Evolutionary conservation across 495 filamentous ascomycete genomes (phyloP).

Genomic region (Aspergillus conjunctus): DNA sequence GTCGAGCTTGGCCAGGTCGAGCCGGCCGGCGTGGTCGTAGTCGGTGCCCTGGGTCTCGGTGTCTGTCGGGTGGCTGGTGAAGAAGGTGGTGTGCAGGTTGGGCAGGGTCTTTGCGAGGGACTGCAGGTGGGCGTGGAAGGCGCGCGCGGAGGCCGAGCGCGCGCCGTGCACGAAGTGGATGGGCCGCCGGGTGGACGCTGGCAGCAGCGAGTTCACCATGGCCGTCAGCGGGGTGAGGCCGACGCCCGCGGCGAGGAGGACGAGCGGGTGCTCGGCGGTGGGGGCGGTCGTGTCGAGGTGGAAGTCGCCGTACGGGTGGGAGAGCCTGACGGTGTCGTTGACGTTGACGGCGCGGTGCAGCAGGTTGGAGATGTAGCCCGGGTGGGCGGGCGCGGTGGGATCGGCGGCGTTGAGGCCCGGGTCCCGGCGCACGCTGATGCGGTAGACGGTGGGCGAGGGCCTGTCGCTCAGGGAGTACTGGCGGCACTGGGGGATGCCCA

Average conservation of each 20-base stretch:
- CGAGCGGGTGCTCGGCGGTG: slow-evolving; percentile 45
- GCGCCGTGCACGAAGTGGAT: slow-evolving; percentile 67
- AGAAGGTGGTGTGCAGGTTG: slow-evolving; percentile 44
- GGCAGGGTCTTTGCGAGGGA: slow-evolving; percentile 42
- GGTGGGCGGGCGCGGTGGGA: slow-evolving; percentile 45
- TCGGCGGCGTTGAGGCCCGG: slow-evolving; percentile 48
- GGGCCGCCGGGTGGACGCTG: slow-evolving; percentile 37
- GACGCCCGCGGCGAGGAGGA: slow-evolving; percentile 70
- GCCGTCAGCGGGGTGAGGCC: slow-evolving; percentile 68
- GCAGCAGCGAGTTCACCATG: slow-evolving; percentile 63
- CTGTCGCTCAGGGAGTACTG: slow-evolving; percentile 74
- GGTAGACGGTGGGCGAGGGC: slow-evolving; percentile 60
- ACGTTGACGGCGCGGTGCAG: slow-evolving; percentile 61
- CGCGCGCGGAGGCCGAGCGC: slow-evolving; percentile 43
- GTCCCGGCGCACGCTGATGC: slow-evolving; percentile 73
- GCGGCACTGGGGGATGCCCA: slow-evolving; percentile 62
- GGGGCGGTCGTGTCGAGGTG: slow-evolving; percentile 48
- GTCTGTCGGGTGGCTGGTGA: slow-evolving; percentile 39
- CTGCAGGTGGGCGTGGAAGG: slow-evolving; percentile 51
- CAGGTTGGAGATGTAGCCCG: slow-evolving; percentile 71
- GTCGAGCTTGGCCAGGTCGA: slow-evolving; percentile 58
- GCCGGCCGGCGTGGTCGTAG: slow-evolving; percentile 57
- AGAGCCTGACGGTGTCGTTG: slow-evolving; percentile 63
- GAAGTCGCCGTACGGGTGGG: slow-evolving; percentile 73
- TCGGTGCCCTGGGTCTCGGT: slow-evolving; percentile 55